Conservation (phyloP, 345 rosid genomes). For the Salix arbutifolia region DNA sequence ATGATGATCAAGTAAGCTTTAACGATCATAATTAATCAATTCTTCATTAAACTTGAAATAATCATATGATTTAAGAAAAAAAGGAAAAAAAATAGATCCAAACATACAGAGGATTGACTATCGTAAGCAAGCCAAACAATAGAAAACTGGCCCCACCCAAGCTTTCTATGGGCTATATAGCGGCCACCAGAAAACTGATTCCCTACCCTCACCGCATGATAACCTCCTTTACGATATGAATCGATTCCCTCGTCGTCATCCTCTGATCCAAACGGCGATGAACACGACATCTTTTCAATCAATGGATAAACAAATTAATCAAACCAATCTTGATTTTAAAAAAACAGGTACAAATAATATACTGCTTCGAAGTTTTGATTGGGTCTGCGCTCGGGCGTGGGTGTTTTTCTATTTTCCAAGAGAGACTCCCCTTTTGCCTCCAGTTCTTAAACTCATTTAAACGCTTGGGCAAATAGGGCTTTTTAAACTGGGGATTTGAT, state of each 20-base stretch:
- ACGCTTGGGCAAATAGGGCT: background rate
- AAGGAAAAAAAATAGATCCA: too few species aligned
- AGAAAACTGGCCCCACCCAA: too few species aligned
- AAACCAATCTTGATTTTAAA: background rate
- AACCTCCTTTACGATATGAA: slow-evolving; percentile 94
- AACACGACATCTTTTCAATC: slow-evolving; percentile 37
- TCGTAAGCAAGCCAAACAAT: too few species aligned
- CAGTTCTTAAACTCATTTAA: background rate
- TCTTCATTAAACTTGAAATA: too few species aligned
- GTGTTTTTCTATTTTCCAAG: background rate
- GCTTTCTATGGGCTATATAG: too few species aligned
- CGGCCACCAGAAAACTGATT: too few species aligned
- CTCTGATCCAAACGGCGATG: slow-evolving; percentile 93
- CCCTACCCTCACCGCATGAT: too few species aligned
- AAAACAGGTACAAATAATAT: too few species aligned
- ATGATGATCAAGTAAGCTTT: too few species aligned
- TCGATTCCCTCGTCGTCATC: slow-evolving; percentile 96
- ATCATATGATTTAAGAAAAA: too few species aligned
- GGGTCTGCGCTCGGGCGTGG: background rate
- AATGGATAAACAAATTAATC: background rate
- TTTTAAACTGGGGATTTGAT: background rate
- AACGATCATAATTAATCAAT: too few species aligned
- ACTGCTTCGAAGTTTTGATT: background rate
- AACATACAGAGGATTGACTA: too few species aligned
- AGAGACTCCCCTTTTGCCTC: slow-evolving; percentile 13